These are phyloP conservation scores for Boletus insuetus DNA, from an alignment of 768 basidiomycete species.

Conservation along the genomic window DNA sequence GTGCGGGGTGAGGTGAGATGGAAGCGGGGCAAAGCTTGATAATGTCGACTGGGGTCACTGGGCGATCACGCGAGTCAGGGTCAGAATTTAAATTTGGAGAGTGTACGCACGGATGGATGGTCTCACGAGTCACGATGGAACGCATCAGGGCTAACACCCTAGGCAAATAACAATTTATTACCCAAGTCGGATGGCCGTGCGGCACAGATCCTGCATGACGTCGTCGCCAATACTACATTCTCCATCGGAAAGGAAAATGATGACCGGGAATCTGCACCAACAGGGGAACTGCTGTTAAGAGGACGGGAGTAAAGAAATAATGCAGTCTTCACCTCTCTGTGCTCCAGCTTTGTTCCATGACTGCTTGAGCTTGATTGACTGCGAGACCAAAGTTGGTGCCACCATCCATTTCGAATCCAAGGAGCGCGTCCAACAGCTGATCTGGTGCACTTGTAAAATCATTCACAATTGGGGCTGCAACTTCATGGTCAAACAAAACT, in stretches of 20 bases:
- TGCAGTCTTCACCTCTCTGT: conserved; percentile 40
- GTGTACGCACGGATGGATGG: conserved; percentile 54
- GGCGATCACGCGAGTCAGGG: neutral
- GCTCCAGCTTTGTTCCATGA: conserved; percentile 50
- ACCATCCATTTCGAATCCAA: conserved; percentile 30
- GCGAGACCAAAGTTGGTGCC: conserved; percentile 48
- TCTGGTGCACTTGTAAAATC: conserved; percentile 47
- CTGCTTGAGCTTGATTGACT: conserved; percentile 30
- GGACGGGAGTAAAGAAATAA: neutral
- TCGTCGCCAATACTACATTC: too few species aligned
- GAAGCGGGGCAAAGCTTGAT: conserved; percentile 58
- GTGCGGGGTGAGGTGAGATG: conserved; percentile 60
- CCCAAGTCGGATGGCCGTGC: conserved; percentile 44
- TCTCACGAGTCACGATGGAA: too few species aligned
- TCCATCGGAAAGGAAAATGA: too few species aligned
- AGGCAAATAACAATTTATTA: conserved; percentile 9
- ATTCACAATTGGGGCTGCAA: conserved; percentile 42
- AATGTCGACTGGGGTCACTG: conserved; percentile 50
- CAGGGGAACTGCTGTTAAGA: neutral
- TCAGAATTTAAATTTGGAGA: neutral
- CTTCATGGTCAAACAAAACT: too few species aligned
- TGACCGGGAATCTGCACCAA: too few species aligned
- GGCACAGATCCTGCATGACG: too few species aligned
- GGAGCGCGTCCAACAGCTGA: conserved; percentile 38
- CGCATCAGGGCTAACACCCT: too few species aligned